A percentile compares a stretch with the other conserved stretches of the same genome.
Evolutionary conservation across 179 eudicot genomes (phyloP).

Genomic region (Silene coronaria): DNA sequence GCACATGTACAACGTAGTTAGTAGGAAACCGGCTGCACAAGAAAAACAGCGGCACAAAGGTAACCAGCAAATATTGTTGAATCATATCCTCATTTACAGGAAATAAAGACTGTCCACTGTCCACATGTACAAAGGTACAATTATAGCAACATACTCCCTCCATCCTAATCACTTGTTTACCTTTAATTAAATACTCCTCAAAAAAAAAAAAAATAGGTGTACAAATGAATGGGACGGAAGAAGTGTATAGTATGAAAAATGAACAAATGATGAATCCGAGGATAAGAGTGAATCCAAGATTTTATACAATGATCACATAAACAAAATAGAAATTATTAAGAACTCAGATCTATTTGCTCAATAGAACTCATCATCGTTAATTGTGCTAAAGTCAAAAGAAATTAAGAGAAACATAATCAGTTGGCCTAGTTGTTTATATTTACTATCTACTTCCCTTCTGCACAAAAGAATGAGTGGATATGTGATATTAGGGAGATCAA

Average conservation of each 20-base stretch:
- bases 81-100: background rate
- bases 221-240: too few relatives aligned
- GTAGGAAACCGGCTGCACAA: conserved; percentile 1
- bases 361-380: too few relatives aligned
- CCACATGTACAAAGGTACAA: background rate
- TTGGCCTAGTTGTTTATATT: background rate
- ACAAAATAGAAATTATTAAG: background rate
- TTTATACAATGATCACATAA: background rate
- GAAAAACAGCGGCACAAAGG: background rate
- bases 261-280: background rate
- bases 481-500: background rate
- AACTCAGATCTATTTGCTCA: background rate
- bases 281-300: background rate
- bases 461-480: background rate
- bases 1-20: background rate
- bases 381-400: background rate
- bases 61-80: background rate
- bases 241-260: background rate
- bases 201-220: too few relatives aligned
- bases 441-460: background rate
- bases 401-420: background rate
- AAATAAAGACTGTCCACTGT: background rate
- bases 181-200: too few relatives aligned
- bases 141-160: background rate
- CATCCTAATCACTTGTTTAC: too few relatives aligned